Base-by-base conservation (phyloP, 331 rosid species). In the Prunus yedoensis region DNA sequence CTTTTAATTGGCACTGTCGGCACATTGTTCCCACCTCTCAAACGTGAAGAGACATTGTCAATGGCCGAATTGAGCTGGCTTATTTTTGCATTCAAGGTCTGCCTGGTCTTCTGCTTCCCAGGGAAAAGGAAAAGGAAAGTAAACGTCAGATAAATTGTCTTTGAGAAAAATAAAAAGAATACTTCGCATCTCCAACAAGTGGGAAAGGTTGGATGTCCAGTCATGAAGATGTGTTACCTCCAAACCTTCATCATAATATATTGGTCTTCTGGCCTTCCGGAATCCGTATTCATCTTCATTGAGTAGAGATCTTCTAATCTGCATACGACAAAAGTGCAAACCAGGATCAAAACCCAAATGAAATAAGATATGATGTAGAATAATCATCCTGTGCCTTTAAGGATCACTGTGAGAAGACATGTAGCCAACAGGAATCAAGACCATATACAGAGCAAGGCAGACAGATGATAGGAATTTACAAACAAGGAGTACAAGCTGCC, bases 221-320 rank as follows among this genome's bases (percentile, higher is more conserved):
- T 51, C 71, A 66, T 4, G n/a, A 23, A 70, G 10, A 79, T 35
- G 46, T 18, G 65, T 64, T 87, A 94, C 99, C 94, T 92, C 99
- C 67, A 94, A 84, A 74, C 97, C 99, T 84, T 90, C 97, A 1
- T 94, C 99, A 10, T 92, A 90, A 83, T 92, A 94, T 41, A 89
- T 81, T 73, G 99, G 99, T 79, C 84, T 84, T 85, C 83, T 89
- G 68, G 96, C 97, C 89, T 69, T 94, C 38, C 88, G 87, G 79
- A 94, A 92, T 67, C 99, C 99, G 18, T 89, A 78, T 75, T 92
- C 97, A 79, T 94, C 87, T 87, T 94, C 99, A 80, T 92, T 88
- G 35, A 90, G 90, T 71, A 90, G 58, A n/a, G 93, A 82, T 81
- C 93, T 88, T 86, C 99, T 86, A 41, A 94, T 94, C 99, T 94